Percentiles rank a stretch among this genome's conserved stretches.
Conservation (phyloP, 495 filamentous ascomycete species). For the Cryomyces minteri region DNA sequence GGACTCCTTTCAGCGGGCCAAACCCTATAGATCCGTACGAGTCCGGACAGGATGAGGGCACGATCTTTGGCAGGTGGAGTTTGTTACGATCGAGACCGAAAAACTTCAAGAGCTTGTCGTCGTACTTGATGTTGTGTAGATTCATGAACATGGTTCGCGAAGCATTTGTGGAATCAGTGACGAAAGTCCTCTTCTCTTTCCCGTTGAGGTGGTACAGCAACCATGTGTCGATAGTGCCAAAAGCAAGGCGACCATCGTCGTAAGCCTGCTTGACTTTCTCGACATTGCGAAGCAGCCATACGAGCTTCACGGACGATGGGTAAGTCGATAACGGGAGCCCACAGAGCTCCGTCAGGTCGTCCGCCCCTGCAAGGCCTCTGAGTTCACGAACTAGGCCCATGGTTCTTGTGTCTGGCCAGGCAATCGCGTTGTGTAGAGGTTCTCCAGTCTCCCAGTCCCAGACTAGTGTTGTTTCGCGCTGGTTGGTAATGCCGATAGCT, state of each 20-base stretch:
- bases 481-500: slow-evolving; percentile 77
- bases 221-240: slow-evolving; percentile 85
- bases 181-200: slow-evolving; percentile 41
- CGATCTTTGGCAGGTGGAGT: slow-evolving; percentile 61
- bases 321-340: slow-evolving; percentile 84
- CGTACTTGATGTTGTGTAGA: slow-evolving; percentile 65
- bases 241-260: slow-evolving; percentile 58
- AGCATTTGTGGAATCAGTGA: slow-evolving; percentile 87
- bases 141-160: slow-evolving; percentile 95
- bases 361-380: slow-evolving; percentile 44
- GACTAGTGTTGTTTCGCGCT: slow-evolving; percentile 76
- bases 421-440: slow-evolving; percentile 69
- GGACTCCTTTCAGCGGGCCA: slow-evolving; percentile 52
- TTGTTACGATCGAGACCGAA: slow-evolving; percentile 62
- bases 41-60: slow-evolving; percentile 63
- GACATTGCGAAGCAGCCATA: slow-evolving; percentile 65
- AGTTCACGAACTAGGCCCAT: slow-evolving; percentile 58
- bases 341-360: slow-evolving; percentile 52
- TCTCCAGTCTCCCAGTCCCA: slow-evolving; percentile 80
- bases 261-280: slow-evolving; percentile 55
- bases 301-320: slow-evolving; percentile 71
- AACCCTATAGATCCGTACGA: slow-evolving; percentile 51
- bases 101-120: slow-evolving; percentile 60
- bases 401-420: slow-evolving; percentile 83
- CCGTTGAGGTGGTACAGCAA: slow-evolving; percentile 77